Percentiles rank a stretch among this genome's conserved stretches.
Conservation (phyloP, 768 basidiomycete species). For the Lactarius tabidus region DNA sequence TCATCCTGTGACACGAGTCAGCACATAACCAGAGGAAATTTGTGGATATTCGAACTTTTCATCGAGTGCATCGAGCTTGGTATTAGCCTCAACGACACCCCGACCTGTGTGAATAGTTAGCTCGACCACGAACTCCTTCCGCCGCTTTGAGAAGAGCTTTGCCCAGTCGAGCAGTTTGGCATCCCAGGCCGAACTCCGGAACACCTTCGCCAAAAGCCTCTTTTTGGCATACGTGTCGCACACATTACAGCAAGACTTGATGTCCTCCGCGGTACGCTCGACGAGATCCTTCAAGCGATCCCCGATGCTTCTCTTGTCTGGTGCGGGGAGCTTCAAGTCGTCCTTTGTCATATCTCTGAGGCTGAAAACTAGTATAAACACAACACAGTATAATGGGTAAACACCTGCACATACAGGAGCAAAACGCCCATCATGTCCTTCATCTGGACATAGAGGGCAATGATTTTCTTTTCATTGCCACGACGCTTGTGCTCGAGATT, state of each 20-base stretch:
- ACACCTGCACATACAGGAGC: conserved; percentile 6
- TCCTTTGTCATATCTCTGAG: conserved; percentile 34
- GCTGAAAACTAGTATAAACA: conserved; percentile 24
- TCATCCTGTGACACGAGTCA: no score
- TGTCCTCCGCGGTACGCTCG: no score
- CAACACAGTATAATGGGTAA: neutral
- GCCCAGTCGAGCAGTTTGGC: conserved; percentile 30
- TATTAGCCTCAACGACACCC: conserved; percentile 12
- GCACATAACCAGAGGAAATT: no score
- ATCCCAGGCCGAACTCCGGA: no score
- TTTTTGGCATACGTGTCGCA: no score
- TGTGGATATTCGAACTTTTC: no score
- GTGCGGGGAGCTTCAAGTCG: conserved; percentile 19
- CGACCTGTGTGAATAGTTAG: conserved; percentile 30
- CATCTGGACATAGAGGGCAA: no score
- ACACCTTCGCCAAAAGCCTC: no score
- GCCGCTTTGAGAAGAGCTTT: conserved; percentile 27
- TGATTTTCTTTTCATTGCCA: no score
- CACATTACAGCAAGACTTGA: conserved; percentile 33
- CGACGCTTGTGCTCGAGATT: no score
- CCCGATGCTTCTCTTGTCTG: no score
- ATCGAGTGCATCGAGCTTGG: conserved; percentile 22
- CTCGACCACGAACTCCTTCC: conserved; percentile 30
- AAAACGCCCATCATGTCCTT: conserved; percentile 35
- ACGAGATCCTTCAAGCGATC: no score